Base-by-base conservation (phyloP, 768 basidiomycete species). In the Lyophyllum semitale region DNA sequence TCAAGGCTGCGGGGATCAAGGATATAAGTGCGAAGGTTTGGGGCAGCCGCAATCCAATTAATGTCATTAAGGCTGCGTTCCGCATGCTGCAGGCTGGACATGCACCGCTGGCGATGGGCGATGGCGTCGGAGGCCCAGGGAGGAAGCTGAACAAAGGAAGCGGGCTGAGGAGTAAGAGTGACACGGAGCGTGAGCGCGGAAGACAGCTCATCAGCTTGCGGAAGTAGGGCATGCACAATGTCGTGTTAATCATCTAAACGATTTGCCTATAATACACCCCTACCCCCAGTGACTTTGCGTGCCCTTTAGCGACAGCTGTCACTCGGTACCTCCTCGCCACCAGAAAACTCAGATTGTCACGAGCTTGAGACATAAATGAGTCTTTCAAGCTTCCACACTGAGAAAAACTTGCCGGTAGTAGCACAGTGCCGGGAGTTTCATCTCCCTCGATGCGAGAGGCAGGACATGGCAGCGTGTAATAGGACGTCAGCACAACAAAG, bases 21-120 rank as follows among this genome's bases (percentile, higher is more conserved):
- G 96, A 99, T 72, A 81, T 91, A 40, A 94, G 91, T 61, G 96
- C 92, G 27, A 98, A 97, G 73, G 91, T 98, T 18, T 91, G 92
- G 85, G 95, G 96, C 15, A 95, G 91, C 65, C 78, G 91, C 60
- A 98, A 96, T 71, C 84, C 81, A 33, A 76, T 91, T 60, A 84
- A 89, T 69, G 92, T 96, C 38, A 84, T 95, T 76, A 96, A 97
- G 74, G 85, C 88, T 23, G 78, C 85, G 15, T 81, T 94, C 62
- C 80, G 88, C 68, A 80, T 97, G 77, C 74, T 99, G 46, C 92
- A 95, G 57, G 84, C 90, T 1, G 95, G 95, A 0, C 85, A 89
- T 67, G 85, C 85, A 57, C 91, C 91, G 4, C 69, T 88, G 50
- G 80, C 79, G 13, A 87, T 97, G 83, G 95, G 95, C 15, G 81